Base-by-base conservation (phyloP, 1,284 basidiomycete species). In the Volvariella surrecta region DNA sequence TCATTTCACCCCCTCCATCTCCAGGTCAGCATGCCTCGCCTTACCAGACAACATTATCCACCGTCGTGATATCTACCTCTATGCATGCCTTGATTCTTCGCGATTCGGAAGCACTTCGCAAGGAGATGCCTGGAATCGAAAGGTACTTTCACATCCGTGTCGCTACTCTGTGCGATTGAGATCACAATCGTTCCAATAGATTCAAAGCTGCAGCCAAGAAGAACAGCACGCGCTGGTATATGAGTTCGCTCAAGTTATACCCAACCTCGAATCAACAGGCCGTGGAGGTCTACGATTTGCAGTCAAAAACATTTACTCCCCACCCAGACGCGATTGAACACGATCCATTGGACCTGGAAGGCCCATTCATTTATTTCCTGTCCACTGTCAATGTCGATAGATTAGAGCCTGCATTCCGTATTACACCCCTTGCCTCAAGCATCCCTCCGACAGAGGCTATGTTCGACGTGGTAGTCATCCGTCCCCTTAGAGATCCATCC, bases 41-140 rank as follows among this genome's bases (percentile, higher is more conserved):
- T 15, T 6, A 4, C n/a, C 50, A 47, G 30, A 45, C 55, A 21
- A 52, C 53, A 28, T 54, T 78, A 39, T 75, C 81, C 17, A 60
- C 70, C 16, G 82, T 89, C 40, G 79, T 89, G 34, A 71, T 76
- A 3, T 86, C 86, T 7, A 81, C 85, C n/a, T 71, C 85, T 1
- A 69, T 97, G n/a, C 95, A 97, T 61, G 91, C 94, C 0, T 73
- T 78, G 22, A 89, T 97, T 48, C 71, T 98, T 30, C 69, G 77
- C 51, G 81, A 89, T 54, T 90, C 89, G 0, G 91, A 95, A 56
- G 61, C 58, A 2, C 70, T 97, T 39, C 78, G 94, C 13, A 56
- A 66, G 2, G 54, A 71, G 13, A 67, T 86, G 31, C 89, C 89
- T 1, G 82, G 86, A 4, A 67, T 93, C 21, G 89, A 92, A 54